phyloP scores from a whole-genome alignment of 176 grass and related monocot genomes.

The Hyparrhenia diplandra region DNA sequence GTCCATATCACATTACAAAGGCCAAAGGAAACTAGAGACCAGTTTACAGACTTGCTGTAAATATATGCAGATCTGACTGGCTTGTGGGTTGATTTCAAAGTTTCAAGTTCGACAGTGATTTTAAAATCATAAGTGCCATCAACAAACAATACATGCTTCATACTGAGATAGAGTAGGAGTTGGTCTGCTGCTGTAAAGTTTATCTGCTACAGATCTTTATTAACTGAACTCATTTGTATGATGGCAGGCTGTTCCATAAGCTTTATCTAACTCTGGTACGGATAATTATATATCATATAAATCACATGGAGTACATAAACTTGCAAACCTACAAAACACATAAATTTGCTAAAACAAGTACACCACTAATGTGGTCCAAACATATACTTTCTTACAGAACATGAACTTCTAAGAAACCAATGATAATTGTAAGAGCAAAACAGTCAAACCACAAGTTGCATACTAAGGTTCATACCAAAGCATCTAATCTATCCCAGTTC shows the following conservation, averaged over 20 bases:
- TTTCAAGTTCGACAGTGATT: background rate
- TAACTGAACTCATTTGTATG: background rate
- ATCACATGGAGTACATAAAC: background rate
- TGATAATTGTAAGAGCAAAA: background rate
- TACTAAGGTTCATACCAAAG: background rate
- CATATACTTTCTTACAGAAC: background rate
- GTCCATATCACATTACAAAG: background rate
- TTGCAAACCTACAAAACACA: background rate
- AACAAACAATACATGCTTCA: background rate
- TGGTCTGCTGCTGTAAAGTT: background rate
- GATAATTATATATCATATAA: background rate
- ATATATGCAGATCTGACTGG: background rate
- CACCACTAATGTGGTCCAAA: background rate
- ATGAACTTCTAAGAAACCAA: background rate
- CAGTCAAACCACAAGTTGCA: background rate
- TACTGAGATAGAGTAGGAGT: background rate
- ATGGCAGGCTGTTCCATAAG: background rate
- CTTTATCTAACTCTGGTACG: background rate
- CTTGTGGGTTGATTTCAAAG: background rate
- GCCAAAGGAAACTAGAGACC: background rate
- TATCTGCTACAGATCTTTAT: background rate
- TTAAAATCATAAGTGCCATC: background rate
- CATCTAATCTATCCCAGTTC: background rate
- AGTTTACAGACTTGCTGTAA: background rate
- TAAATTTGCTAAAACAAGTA: background rate